A percentile compares a stretch with the other conserved stretches of the same genome.
Conservation (phyloP, 2,329 filamentous ascomycete species). For the Albifimbria verrucaria region DNA sequence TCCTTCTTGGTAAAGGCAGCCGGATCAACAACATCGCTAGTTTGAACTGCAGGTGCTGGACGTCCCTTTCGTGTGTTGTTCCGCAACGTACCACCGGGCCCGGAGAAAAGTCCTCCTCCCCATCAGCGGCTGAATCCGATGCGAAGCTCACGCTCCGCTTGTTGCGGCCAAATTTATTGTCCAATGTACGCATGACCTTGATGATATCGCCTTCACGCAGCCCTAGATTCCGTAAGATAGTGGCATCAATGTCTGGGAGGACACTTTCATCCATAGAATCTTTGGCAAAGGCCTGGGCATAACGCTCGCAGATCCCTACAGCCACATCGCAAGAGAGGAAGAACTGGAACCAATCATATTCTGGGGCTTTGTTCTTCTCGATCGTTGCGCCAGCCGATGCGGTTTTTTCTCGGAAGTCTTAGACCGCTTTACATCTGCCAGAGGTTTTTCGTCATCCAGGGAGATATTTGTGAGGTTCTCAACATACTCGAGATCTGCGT, state of each 20-base stretch:
- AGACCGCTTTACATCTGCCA: conserved; percentile 74
- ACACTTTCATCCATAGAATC: conserved; percentile 97
- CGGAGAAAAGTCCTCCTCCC: conserved; percentile 81
- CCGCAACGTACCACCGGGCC: conserved; percentile 81
- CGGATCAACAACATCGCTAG: conserved; percentile 82
- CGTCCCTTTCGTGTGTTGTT: conserved; percentile 95
- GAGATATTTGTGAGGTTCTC: conserved; percentile 84
- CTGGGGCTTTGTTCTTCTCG: conserved; percentile 58
- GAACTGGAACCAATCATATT: conserved; percentile 99
- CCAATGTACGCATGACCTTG: conserved; percentile 86
- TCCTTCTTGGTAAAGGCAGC: conserved; percentile 67
- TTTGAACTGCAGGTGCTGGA: conserved; percentile 81
- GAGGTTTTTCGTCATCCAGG: conserved; percentile 88
- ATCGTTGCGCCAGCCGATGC: conserved; percentile 58
- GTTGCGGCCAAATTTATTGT: conserved; percentile 71
- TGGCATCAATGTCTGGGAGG: conserved; percentile 81
- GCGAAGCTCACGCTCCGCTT: conserved; percentile 31
- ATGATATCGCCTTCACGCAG: conserved; percentile 95
- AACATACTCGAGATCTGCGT: conserved; percentile 92
- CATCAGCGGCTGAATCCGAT: conserved; percentile 45
- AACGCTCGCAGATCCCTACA: conserved; percentile 89
- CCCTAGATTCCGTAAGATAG: conserved; percentile 81
- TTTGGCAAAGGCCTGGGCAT: conserved; percentile 81
- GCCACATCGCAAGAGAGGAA: conserved; percentile 91
- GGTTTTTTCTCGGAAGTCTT: conserved; percentile 27